Conservation (phyloP, 495 filamentous ascomycete genomes). For the Hyaloscypha bicolor region DNA sequence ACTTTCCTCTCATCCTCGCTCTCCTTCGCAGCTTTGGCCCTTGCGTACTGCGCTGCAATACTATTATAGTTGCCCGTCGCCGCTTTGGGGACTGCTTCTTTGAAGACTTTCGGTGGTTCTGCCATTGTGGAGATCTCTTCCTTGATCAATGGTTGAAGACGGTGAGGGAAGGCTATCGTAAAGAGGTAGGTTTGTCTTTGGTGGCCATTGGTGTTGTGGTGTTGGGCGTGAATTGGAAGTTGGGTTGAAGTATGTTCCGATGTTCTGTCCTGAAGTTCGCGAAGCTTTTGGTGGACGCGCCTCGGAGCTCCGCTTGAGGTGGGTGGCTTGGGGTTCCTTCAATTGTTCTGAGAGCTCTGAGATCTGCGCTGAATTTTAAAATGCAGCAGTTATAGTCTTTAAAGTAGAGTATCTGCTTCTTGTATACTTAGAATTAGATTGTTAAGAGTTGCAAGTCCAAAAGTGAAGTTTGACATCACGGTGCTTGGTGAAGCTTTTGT, state of each 20-base stretch:
- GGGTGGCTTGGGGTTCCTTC: background rate
- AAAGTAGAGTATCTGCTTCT: too few relatives aligned
- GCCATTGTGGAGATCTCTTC: too few relatives aligned
- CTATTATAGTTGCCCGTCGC: conserved; percentile 33
- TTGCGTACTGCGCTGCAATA: conserved; percentile 36
- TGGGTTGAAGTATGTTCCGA: background rate
- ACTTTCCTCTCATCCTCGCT: conserved; percentile 39
- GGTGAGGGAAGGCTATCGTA: background rate
- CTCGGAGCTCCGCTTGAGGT: background rate
- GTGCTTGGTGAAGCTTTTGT: too few relatives aligned
- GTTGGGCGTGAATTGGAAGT: background rate
- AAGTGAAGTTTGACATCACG: too few relatives aligned
- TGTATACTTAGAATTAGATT: too few relatives aligned
- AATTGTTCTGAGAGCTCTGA: too few relatives aligned
- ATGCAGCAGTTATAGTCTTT: too few relatives aligned
- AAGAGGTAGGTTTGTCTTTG: background rate
- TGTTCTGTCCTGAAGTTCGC: background rate
- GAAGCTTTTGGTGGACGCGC: background rate
- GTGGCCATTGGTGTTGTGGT: conserved; percentile 4
- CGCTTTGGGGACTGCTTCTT: conserved; percentile 22
- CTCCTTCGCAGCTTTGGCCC: conserved; percentile 45
- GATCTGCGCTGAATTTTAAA: too few relatives aligned
- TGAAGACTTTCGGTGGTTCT: conserved; percentile 19
- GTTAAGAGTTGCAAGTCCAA: too few relatives aligned
- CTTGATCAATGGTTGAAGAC: too few relatives aligned